phyloP scores from a whole-genome alignment of 768 basidiomycete species.

The Suillus brevipes region DNA sequence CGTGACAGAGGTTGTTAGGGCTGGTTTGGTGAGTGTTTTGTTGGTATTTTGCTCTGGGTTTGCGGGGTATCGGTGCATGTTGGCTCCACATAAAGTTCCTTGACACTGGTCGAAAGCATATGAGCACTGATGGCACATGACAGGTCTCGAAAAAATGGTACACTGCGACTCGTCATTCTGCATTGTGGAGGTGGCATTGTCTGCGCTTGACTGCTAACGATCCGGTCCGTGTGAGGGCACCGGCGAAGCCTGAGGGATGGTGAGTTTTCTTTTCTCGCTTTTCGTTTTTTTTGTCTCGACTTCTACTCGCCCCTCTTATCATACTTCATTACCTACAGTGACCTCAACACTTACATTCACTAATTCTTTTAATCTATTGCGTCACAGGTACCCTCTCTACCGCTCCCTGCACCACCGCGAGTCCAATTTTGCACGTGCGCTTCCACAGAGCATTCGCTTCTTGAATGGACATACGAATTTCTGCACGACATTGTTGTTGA shows the following conservation, averaged over 20 bases:
- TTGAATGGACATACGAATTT: slow-evolving; percentile 85
- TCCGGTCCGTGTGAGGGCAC: slow-evolving; percentile 63
- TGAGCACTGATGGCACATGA: slow-evolving; percentile 4
- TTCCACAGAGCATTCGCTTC: slow-evolving; percentile 77
- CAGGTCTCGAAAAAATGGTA: slow-evolving; percentile 47
- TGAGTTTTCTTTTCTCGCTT: slow-evolving; percentile 34
- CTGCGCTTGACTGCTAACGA: slow-evolving; percentile 71
- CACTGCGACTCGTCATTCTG: slow-evolving; percentile 52
- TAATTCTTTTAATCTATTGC: not conserved
- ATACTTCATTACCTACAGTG: not conserved
- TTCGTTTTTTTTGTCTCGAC: not conserved
- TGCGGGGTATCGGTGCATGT: not conserved
- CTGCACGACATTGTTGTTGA: slow-evolving; percentile 76
- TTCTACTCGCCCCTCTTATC: not conserved
- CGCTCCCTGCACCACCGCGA: slow-evolving; percentile 83
- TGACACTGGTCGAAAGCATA: not conserved
- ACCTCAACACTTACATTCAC: not conserved
- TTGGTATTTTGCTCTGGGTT: not conserved
- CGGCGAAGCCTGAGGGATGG: slow-evolving; percentile 72
- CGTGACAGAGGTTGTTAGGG: slow-evolving; percentile 60
- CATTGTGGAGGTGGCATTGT: slow-evolving; percentile 78
- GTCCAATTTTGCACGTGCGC: slow-evolving; percentile 73
- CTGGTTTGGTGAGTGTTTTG: slow-evolving; percentile 35
- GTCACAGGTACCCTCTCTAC: slow-evolving; percentile 63
- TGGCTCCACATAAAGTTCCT: not conserved